phyloP scores from a whole-genome alignment of 2,329 filamentous ascomycete species.

The Paecilomyces sp. region DNA sequence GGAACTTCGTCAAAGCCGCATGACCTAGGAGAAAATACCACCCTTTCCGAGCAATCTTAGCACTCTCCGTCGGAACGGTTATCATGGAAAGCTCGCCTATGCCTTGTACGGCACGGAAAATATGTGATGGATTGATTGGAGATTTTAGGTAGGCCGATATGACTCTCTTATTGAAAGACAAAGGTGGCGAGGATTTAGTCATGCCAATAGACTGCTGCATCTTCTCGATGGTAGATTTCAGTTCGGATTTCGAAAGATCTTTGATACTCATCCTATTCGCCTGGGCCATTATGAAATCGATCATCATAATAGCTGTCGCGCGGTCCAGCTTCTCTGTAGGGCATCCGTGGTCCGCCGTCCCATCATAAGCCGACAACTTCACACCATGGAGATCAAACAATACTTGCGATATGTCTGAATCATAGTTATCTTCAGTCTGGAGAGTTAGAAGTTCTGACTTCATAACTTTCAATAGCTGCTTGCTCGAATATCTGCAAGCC shows the following conservation, averaged over 20 bases:
- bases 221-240: slow-evolving; percentile 85
- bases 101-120: slow-evolving; percentile 77
- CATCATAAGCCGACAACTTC: slow-evolving; percentile 64
- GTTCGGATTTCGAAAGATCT: slow-evolving; percentile 82
- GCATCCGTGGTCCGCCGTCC: slow-evolving; percentile 73
- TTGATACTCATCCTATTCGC: slow-evolving; percentile 81
- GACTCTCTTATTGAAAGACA: slow-evolving; percentile 81
- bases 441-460: slow-evolving; percentile 76
- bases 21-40: slow-evolving; percentile 92
- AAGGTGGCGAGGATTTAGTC: slow-evolving; percentile 68
- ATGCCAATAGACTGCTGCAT: slow-evolving; percentile 79
- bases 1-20: slow-evolving; percentile 80
- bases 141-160: slow-evolving; percentile 75
- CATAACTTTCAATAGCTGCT: slow-evolving; percentile 82
- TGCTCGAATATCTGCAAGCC: slow-evolving; percentile 77
- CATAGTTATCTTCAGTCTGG: slow-evolving; percentile 70
- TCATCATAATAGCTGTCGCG: slow-evolving; percentile 69
- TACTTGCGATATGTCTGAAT: slow-evolving; percentile 79
- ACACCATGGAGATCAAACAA: slow-evolving; percentile 76
- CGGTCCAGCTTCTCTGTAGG: slow-evolving; percentile 70
- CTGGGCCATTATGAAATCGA: slow-evolving; percentile 76
- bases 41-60: slow-evolving; percentile 65
- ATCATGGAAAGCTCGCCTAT: slow-evolving; percentile 67
- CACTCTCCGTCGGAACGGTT: slow-evolving; percentile 61
- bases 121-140: slow-evolving; percentile 70